Percentiles rank a stretch among this genome's conserved stretches.
These are phyloP conservation scores for Seminavis robusta DNA, from an alignment of 108 stramenopile genomes.

Conservation along the genomic window DNA sequence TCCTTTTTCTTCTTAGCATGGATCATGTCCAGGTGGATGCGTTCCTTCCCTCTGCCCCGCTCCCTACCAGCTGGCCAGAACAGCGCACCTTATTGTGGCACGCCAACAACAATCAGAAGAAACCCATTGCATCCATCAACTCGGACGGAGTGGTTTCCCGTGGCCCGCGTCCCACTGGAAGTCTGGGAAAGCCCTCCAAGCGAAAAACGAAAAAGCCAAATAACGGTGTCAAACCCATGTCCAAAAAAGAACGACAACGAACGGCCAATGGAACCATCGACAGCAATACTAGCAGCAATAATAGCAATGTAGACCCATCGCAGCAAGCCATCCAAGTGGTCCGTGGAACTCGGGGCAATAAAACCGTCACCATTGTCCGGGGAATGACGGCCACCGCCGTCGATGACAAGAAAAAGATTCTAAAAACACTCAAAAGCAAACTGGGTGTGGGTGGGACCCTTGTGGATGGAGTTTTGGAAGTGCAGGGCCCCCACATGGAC, in stretches of 20 bases:
- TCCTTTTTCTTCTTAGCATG: too few species aligned
- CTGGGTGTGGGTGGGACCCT: constrained; percentile 33
- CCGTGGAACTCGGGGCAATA: constrained; percentile 23
- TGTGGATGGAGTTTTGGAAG: constrained; percentile 32
- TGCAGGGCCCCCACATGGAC: constrained; percentile 22
- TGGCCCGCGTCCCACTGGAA: neutral
- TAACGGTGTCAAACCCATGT: neutral
- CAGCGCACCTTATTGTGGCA: too few species aligned
- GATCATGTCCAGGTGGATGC: too few species aligned
- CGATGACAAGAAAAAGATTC: constrained; percentile 21
- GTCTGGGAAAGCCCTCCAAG: neutral
- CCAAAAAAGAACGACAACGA: constrained; percentile 7
- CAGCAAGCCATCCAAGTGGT: constrained; percentile 12
- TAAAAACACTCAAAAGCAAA: constrained; percentile 25
- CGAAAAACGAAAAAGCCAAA: neutral
- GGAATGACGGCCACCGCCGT: constrained; percentile 25
- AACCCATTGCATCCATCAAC: neutral
- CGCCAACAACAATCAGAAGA: neutral
- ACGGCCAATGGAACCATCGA: constrained; percentile 14
- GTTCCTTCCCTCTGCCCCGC: too few species aligned
- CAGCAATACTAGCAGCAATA: constrained; percentile 9
- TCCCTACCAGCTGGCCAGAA: too few species aligned
- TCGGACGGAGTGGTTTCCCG: neutral
- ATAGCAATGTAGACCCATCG: too few species aligned
- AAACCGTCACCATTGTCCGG: constrained; percentile 27